Evolutionary conservation across 1,139 yeast genomes (phyloP).

Genomic region (Geotrichum fermentans): DNA sequence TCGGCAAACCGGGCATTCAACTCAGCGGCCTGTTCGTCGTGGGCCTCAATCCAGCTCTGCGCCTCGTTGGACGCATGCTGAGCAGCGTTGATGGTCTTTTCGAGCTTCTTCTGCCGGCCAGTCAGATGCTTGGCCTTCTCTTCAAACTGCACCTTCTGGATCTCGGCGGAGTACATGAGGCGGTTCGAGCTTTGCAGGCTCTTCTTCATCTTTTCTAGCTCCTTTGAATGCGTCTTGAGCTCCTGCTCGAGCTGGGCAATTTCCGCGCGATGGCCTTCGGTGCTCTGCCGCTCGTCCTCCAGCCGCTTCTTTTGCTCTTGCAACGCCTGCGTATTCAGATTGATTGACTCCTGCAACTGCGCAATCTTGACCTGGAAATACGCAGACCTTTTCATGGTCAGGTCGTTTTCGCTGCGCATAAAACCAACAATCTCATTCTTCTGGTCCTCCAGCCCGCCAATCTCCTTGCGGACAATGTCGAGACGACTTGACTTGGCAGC

Average conservation of each 20-base stretch:
- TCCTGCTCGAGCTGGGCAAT: slow-evolving; percentile 37
- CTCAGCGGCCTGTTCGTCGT: slow-evolving; percentile 42
- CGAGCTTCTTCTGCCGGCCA: slow-evolving; percentile 56
- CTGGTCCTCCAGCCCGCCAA: slow-evolving; percentile 59
- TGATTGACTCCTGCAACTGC: slow-evolving; percentile 42
- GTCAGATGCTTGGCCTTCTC: slow-evolving; percentile 65
- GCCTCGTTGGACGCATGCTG: slow-evolving; percentile 42
- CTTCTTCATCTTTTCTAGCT: slow-evolving; percentile 28
- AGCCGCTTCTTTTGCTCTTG: slow-evolving; percentile 46
- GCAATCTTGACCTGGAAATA: slow-evolving; percentile 53
- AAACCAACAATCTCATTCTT: slow-evolving; percentile 67
- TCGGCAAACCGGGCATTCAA: slow-evolving; percentile 40
- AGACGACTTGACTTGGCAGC: slow-evolving; percentile 76
- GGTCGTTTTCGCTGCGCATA: slow-evolving; percentile 59
- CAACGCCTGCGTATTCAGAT: slow-evolving; percentile 38
- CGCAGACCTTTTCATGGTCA: slow-evolving; percentile 51
- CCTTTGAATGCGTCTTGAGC: slow-evolving; percentile 40
- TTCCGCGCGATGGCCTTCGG: slow-evolving; percentile 42
- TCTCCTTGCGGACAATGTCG: slow-evolving; percentile 73
- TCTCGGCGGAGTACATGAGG: slow-evolving; percentile 33
- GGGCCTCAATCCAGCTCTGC: slow-evolving; percentile 45
- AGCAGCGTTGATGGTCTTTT: slow-evolving; percentile 45
- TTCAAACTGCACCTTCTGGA: slow-evolving; percentile 60
- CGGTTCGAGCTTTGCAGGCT: slow-evolving; percentile 28
- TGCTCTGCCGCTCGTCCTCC: slow-evolving; percentile 44